Evolutionary conservation across 2,329 filamentous ascomycete genomes (phyloP).

Genomic region (Claviceps paspali): DNA sequence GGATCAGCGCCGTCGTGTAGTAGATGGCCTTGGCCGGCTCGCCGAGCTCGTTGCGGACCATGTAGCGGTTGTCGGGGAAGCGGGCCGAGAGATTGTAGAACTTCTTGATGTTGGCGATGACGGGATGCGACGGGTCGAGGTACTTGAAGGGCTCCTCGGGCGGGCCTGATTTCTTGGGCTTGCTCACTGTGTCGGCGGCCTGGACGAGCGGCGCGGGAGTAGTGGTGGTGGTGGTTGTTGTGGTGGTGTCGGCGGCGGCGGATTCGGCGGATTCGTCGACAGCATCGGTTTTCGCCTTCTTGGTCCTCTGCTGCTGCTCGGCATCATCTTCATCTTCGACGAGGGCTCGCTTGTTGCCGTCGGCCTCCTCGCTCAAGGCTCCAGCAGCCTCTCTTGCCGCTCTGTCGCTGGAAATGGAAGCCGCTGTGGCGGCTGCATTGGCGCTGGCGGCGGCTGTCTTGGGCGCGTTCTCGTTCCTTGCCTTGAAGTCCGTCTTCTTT

Average conservation of each 20-base stretch:
- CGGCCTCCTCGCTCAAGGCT: no score
- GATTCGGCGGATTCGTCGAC: slow-evolving; percentile 4
- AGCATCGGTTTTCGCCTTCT: slow-evolving; percentile 31
- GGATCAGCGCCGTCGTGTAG: slow-evolving; percentile 75
- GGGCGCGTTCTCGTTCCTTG: slow-evolving; percentile 49
- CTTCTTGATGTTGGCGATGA: slow-evolving; percentile 59
- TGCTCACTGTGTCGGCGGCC: slow-evolving; percentile 11
- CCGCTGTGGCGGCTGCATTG: slow-evolving; percentile 5
- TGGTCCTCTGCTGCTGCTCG: slow-evolving; percentile 26
- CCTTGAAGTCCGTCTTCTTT: slow-evolving; percentile 76
- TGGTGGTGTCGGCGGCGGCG: slow-evolving; percentile 8
- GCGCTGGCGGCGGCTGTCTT: slow-evolving; percentile 15
- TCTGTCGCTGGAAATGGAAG: no score
- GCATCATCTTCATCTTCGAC: slow-evolving; percentile 17
- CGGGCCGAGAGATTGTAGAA: slow-evolving; percentile 76
- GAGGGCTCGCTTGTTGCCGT: slow-evolving; percentile 20
- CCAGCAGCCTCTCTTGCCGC: no score
- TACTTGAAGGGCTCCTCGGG: slow-evolving; percentile 94
- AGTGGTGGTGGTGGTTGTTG: slow-evolving; percentile 5
- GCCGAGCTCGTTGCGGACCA: slow-evolving; percentile 86
- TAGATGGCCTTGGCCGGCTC: slow-evolving; percentile 90
- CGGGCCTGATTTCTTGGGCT: slow-evolving; percentile 32
- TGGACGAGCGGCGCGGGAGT: slow-evolving; percentile 6
- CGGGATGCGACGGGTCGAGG: slow-evolving; percentile 55
- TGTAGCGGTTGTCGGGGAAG: slow-evolving; percentile 83